phyloP scores from a whole-genome alignment of 2,329 filamentous ascomycete genomes.

The Bimuria novae-zelandiae region DNA sequence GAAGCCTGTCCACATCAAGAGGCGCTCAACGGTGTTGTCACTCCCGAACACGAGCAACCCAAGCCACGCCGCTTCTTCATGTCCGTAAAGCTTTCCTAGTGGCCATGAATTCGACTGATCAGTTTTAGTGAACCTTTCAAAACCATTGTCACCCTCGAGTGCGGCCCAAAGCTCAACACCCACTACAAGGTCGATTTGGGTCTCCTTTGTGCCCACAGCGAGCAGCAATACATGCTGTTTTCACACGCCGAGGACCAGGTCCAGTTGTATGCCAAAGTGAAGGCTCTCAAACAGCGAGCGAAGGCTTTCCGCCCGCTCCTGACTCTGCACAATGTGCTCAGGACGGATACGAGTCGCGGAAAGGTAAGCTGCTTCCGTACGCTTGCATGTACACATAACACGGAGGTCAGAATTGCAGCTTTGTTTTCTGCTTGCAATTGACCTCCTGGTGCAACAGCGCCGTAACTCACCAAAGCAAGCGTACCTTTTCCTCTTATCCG shows the following conservation, averaged over 20 bases:
- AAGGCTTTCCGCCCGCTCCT: background rate
- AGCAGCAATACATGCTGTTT: background rate
- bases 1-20: too few relatives aligned
- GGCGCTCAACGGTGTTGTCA: too few relatives aligned
- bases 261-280: conserved; percentile 1
- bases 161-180: conserved; percentile 11
- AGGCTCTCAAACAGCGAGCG: conserved; percentile 1
- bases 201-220: conserved; percentile 20
- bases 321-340: background rate
- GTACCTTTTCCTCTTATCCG: too few relatives aligned
- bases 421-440: background rate
- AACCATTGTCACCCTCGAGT: conserved; percentile 20
- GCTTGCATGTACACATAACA: too few relatives aligned
- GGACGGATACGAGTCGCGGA: background rate
- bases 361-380: too few relatives aligned
- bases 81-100: background rate
- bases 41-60: too few relatives aligned
- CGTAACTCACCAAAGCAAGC: too few relatives aligned
- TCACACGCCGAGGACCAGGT: conserved; percentile 6
- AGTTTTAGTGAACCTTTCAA: conserved; percentile 11
- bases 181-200: conserved; percentile 16
- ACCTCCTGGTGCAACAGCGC: too few relatives aligned
- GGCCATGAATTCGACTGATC: background rate
- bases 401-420: background rate
- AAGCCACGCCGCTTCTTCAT: background rate